These are phyloP conservation scores for Aspergillus baeticus DNA, from an alignment of 495 filamentous ascomycete species.

Conservation along the genomic window DNA sequence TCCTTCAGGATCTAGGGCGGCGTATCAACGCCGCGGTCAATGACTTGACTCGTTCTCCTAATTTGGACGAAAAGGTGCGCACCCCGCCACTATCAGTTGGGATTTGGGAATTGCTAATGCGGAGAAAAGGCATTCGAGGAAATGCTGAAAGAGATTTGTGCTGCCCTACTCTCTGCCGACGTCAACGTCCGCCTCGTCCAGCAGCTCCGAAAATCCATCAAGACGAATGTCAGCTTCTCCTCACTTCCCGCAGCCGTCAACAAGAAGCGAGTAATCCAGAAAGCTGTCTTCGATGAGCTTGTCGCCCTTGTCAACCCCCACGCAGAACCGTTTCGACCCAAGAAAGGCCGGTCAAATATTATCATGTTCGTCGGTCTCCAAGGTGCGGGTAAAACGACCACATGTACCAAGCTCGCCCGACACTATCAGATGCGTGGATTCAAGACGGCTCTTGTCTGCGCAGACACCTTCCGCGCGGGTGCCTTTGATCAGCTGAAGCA, in stretches of 20 bases:
- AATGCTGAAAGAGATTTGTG: conserved; percentile 97
- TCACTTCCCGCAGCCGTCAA: conserved; percentile 84
- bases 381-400: conserved; percentile 96
- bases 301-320: conserved; percentile 95
- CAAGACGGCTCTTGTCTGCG: conserved; percentile 92
- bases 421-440: conserved; percentile 95
- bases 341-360: conserved; percentile 92
- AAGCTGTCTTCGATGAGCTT: conserved; percentile 95
- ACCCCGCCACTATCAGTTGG: conserved; percentile 7
- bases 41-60: conserved; percentile 86
- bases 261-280: conserved; percentile 98
- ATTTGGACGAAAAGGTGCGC: conserved; percentile 89
- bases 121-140: conserved; percentile 81
- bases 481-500: conserved; percentile 99
- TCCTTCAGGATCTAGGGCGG: conserved; percentile 97
- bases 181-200: conserved; percentile 95
- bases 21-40: conserved; percentile 96
- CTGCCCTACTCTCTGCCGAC: conserved; percentile 91
- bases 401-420: conserved; percentile 94
- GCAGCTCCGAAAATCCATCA: conserved; percentile 90
- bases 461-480: conserved; percentile 97
- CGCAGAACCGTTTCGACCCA: conserved; percentile 92
- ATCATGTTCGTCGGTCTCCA: conserved; percentile 99
- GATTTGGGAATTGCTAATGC: conserved; percentile 6
- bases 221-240: conserved; percentile 86